Evolutionary conservation across 83 land plant genomes (phyloP).

Genomic region (Larix sibirica): DNA sequence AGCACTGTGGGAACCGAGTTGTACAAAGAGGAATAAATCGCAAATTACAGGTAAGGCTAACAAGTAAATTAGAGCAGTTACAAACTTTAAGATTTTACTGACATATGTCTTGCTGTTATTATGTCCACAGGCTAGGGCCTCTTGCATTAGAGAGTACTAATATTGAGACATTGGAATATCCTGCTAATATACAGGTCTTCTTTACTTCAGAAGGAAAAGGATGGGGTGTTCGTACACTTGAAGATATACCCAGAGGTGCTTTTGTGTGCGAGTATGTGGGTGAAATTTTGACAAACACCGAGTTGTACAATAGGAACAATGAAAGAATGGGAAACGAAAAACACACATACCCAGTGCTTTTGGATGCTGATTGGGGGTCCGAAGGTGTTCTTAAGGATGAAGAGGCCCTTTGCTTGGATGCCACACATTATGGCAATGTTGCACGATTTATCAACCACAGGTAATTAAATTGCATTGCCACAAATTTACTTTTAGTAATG

Average conservation of each 20-base stretch:
- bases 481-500: too few relatives aligned
- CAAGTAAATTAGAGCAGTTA: background rate
- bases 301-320: slow-evolving; percentile 57
- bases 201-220: slow-evolving; percentile 82
- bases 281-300: slow-evolving; percentile 79
- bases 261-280: slow-evolving; percentile 99
- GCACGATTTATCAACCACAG: slow-evolving; percentile 98
- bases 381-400: slow-evolving; percentile 76
- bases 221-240: slow-evolving; percentile 90
- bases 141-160: background rate
- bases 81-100: background rate
- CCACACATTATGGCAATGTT: slow-evolving; percentile 85
- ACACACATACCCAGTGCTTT: slow-evolving; percentile 69
- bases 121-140: background rate
- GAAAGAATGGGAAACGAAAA: slow-evolving; percentile 22
- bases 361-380: slow-evolving; percentile 87
- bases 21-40: slow-evolving; percentile 86
- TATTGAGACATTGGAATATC: background rate
- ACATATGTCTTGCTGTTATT: background rate
- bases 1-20: slow-evolving; percentile 86
- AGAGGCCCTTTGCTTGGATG: slow-evolving; percentile 92
- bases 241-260: slow-evolving; percentile 82
- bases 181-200: slow-evolving; percentile 56
- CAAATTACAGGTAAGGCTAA: slow-evolving; percentile 69
- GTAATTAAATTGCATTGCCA: slow-evolving; percentile 31